Percentiles rank a stretch among this genome's conserved stretches.
Conservation (phyloP, 164 flowering plant species). For the Chimonanthus salicifolius region DNA sequence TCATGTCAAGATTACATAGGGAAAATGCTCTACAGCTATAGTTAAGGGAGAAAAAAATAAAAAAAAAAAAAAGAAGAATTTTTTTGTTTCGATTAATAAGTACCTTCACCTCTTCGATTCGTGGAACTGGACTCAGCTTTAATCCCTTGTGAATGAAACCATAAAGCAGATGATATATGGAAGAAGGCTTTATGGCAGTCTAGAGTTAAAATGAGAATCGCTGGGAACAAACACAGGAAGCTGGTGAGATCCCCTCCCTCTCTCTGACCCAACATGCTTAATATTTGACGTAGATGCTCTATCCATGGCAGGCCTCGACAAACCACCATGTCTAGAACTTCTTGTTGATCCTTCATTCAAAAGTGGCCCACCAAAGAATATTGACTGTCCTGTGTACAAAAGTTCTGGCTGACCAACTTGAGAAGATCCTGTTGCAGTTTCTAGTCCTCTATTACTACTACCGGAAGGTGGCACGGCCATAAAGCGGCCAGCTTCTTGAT, state of each 20-base stretch:
- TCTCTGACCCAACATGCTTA: slow-evolving; percentile 59
- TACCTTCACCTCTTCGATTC: slow-evolving; percentile 2
- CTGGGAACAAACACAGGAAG: slow-evolving; percentile 90
- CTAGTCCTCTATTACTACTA: not conserved
- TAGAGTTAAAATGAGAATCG: slow-evolving; percentile 38
- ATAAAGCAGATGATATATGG: not conserved
- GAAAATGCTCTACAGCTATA: not conserved
- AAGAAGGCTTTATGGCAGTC: slow-evolving; percentile 26
- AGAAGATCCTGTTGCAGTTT: slow-evolving; percentile 19
- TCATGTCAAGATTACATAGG: slow-evolving; percentile 2
- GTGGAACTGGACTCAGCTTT: not conserved
- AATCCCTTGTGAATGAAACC: not conserved
- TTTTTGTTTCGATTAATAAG: not conserved
- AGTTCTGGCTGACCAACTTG: slow-evolving; percentile 53
- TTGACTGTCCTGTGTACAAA: slow-evolving; percentile 73
- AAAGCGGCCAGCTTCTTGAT: slow-evolving; percentile 79
- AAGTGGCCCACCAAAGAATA: slow-evolving; percentile 86
- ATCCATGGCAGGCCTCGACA: slow-evolving; percentile 15
- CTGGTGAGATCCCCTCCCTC: slow-evolving; percentile 47
- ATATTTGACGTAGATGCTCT: slow-evolving; percentile 33
- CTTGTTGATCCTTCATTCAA: slow-evolving; percentile 38
- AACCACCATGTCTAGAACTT: slow-evolving; percentile 28
- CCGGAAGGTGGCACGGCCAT: slow-evolving; percentile 45
- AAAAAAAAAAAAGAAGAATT: not conserved
- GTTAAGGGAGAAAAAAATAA: not conserved